Evolutionary conservation across 2,329 filamentous ascomycete species (phyloP), one percentile per base, ranked within the genome.

Genomic region (Colletotrichum sp.): DNA sequence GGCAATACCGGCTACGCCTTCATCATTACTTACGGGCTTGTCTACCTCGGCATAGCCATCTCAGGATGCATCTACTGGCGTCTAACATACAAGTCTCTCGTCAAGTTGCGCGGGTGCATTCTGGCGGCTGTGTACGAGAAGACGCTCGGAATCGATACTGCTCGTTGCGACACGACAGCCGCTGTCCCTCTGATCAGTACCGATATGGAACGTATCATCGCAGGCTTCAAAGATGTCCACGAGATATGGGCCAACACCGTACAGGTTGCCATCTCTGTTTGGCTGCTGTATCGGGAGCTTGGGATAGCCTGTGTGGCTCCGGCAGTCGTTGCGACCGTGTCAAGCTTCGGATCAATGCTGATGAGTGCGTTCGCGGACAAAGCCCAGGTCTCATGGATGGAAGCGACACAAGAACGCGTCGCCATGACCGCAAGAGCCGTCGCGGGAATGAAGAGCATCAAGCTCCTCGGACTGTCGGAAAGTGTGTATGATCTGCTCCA

Each of bases 81-180:
- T 82, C 72, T 80, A 82, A 5, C 6, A 3, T 79, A 78, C 5
- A 55, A 80, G 6, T 88, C 87, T 70, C 83, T 6, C 76, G 82
- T n/a, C 82, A 83, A 84, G 2, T 78, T 79, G 8, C 55, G 80
- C 12, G 80, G 78, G 58, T 82, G 80, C 2, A 72, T 86, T 2
- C 78, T 84, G 8, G 86, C 87, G 0, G 81, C 90, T 77, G 85
- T 92, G 2, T 91, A 88, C 78, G 84, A 85, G 18, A 88, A 88
- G 78, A 88, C 87, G 0, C 82, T 81, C 0, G 63, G 77, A 26
- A 73, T 87, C 0, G 77, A 79, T 1, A 71, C 87, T 16, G 80
- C 79, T 9, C 78, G 80, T 1, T 73, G 75, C 4, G 77, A 79
- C 16, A 83, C 83, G 80, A 74, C 82, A 6, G 83, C 85, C 0